phyloP scores from a whole-genome alignment of 176 grass and related monocot genomes.

The Avena atlantica region DNA sequence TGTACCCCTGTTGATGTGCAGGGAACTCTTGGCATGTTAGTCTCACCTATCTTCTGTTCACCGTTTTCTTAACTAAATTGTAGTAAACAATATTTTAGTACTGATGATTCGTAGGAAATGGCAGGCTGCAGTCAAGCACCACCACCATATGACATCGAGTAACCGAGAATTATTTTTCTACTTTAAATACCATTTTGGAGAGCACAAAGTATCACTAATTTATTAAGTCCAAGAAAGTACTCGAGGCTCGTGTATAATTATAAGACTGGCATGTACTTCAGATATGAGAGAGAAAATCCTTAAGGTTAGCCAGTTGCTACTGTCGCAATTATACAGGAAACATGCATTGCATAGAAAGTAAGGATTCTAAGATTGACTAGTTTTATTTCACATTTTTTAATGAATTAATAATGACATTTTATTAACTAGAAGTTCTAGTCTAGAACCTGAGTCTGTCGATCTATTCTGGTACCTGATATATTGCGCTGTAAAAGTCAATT shows the following conservation, averaged over 20 bases:
- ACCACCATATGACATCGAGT: background rate
- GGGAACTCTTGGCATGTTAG: conserved; percentile 2
- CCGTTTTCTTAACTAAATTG: conserved; percentile 2
- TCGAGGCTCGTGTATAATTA: background rate
- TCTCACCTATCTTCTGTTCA: background rate
- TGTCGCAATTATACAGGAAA: background rate
- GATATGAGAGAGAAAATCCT: background rate
- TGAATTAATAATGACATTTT: background rate
- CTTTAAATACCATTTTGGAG: background rate
- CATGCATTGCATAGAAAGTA: background rate
- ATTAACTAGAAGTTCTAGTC: background rate
- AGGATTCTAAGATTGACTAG: background rate
- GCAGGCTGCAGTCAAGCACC: background rate
- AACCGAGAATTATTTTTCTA: background rate
- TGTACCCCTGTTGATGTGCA: background rate
- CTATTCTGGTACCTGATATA: conserved; percentile 16
- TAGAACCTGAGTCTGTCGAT: background rate
- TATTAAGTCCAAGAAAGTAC: background rate
- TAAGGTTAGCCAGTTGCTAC: background rate
- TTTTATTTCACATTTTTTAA: background rate
- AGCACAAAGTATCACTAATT: background rate
- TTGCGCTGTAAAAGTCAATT: conserved; percentile 6
- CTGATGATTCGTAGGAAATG: conserved; percentile 17
- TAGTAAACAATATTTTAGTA: conserved; percentile 13
- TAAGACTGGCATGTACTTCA: background rate